Conservation (phyloP, 2,329 filamentous ascomycete genomes). For the Aquanectria penicillioides region DNA sequence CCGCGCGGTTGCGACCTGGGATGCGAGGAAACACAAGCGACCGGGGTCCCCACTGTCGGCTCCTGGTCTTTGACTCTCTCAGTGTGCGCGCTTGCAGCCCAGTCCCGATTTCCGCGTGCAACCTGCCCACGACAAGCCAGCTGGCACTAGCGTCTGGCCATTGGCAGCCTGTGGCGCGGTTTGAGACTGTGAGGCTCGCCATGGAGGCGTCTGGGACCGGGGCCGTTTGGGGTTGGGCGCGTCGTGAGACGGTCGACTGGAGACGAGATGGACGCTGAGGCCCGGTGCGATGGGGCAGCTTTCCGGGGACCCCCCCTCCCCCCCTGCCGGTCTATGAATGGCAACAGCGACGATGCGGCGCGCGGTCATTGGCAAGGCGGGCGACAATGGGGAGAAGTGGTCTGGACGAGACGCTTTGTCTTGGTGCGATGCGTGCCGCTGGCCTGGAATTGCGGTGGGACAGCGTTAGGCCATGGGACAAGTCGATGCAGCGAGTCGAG, state of each 20-base stretch:
- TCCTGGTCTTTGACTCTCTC: too few relatives aligned
- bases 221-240: constrained; percentile 35
- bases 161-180: constrained; percentile 13
- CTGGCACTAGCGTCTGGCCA: background rate
- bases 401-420: constrained; percentile 3
- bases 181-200: background rate
- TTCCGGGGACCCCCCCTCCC: too few relatives aligned
- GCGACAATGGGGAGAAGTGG: background rate
- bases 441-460: background rate
- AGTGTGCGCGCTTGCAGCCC: constrained; percentile 31
- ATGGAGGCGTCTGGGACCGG: constrained; percentile 1
- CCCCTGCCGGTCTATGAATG: too few relatives aligned
- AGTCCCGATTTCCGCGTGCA: background rate
- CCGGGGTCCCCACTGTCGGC: background rate
- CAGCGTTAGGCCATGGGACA: too few relatives aligned
- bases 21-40: constrained; percentile 28
- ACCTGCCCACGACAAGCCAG: background rate
- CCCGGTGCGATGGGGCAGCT: too few relatives aligned
- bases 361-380: too few relatives aligned
- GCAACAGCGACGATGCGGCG: background rate
- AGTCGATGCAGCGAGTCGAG: too few relatives aligned
- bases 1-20: constrained; percentile 28
- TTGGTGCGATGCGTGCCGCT: constrained; percentile 1
- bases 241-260: constrained; percentile 39
- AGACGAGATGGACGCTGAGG: too few relatives aligned